phyloP scores from a whole-genome alignment of 2,329 filamentous ascomycete species.

The Colletotrichum sp. region DNA sequence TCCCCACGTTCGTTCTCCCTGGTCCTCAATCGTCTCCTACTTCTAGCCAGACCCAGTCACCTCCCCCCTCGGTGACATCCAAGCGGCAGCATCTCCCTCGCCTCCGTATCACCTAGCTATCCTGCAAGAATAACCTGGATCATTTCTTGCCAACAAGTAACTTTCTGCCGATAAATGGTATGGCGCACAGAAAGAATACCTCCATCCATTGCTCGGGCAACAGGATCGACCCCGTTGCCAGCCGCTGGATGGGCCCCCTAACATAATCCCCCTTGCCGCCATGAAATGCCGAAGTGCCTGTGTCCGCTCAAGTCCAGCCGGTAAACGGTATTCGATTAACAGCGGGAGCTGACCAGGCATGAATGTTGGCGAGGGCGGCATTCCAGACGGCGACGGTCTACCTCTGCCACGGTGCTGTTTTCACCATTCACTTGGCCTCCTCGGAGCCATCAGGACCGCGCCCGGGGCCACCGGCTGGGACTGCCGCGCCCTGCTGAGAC shows the following conservation, averaged over 20 bases:
- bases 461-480: constrained; percentile 35
- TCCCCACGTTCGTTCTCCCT: neutral
- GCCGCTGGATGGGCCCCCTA: neutral
- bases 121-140: neutral
- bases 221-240: neutral
- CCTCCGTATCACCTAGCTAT: neutral
- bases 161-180: neutral
- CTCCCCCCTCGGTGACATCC: neutral
- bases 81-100: neutral
- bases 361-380: neutral
- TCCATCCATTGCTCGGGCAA: neutral
- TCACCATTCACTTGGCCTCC: constrained; percentile 47
- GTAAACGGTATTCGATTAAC: neutral
- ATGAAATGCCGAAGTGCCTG: neutral
- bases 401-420: constrained; percentile 4
- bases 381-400: neutral
- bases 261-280: neutral
- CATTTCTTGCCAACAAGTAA: neutral
- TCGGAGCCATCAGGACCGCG: constrained; percentile 44
- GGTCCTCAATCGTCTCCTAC: neutral
- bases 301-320: neutral
- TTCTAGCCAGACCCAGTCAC: neutral
- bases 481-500: constrained; percentile 44
- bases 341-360: neutral
- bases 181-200: neutral